Evolutionary conservation across 2,329 filamentous ascomycete genomes (phyloP).

Genomic region (Aspergillus vadensis): DNA sequence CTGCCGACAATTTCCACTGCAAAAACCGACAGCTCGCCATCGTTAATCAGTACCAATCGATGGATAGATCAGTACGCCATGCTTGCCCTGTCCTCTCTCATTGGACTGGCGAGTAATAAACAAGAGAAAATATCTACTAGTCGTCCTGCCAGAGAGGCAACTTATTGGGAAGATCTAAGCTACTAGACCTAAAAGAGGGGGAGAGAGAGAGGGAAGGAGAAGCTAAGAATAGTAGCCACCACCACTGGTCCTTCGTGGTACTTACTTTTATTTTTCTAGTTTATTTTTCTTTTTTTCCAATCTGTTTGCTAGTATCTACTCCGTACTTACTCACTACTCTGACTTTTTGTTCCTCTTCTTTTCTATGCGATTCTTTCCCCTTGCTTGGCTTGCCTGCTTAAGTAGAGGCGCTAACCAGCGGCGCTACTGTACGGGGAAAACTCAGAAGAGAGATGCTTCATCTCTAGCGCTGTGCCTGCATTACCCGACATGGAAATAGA

Average conservation of each 20-base stretch:
- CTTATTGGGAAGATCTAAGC: neutral
- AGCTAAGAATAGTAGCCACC: constrained; percentile 1
- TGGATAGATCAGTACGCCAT: neutral
- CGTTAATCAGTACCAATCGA: constrained; percentile 3
- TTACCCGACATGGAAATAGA: neutral
- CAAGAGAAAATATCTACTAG: neutral
- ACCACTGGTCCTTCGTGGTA: neutral
- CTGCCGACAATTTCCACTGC: neutral
- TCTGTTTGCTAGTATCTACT: too few relatives aligned
- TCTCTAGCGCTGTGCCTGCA: neutral
- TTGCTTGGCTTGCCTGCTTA: neutral
- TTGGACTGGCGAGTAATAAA: neutral
- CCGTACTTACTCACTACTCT: too few relatives aligned
- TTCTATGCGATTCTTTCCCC: too few relatives aligned
- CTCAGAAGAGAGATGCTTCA: neutral
- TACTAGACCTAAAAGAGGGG: too few relatives aligned
- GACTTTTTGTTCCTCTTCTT: too few relatives aligned
- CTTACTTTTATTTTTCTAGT: neutral
- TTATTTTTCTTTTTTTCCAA: neutral
- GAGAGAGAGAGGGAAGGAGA: neutral
- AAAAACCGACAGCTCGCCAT: neutral
- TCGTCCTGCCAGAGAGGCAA: neutral
- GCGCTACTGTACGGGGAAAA: constrained; percentile 1
- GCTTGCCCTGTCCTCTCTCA: constrained; percentile 1
- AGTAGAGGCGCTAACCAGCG: neutral